Base-by-base conservation (phyloP, 129 eudicot species). In the Centella asiatica region DNA sequence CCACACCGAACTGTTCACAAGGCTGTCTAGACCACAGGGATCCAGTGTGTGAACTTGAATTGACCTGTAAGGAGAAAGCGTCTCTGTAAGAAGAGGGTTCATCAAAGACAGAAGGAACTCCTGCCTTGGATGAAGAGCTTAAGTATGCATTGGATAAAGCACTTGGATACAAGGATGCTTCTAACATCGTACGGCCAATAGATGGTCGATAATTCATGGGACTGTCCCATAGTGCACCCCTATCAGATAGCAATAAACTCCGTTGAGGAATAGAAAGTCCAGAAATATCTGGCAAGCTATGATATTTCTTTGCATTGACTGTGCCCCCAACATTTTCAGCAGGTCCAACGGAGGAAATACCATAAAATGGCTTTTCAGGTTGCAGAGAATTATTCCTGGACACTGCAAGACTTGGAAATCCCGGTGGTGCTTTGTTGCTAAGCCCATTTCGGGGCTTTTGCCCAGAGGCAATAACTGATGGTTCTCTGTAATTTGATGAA, bases 251-350 rank as follows among this genome's bases (percentile, higher is more conserved):
- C 45, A 55, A 54, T 17, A 73, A 52, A 44, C 80, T 74, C 39
- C 80, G 85, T 11, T 72, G 71, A 69, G 95, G 90, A 78, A 84
- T 74, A 17, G 85, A 70, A 22, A 78, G 80, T 13, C 84, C 85
- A 9, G 95, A 90, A 24, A 90, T 86, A 58, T 83, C 95, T 0
- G 99, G 99, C 81, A 80, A 73, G 72, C 99, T 92, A 69, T 84
- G 75, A 73, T 74, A 92, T 65, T 87, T 92, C 73, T 92, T 92
- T 42, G 73, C 76, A 26, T 76, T 67, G 11, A 54, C 76, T 28
- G 77, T 27, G 45, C 55, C 63, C 48, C 50, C 60, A 44, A 60
- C 27, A 40, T 57, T 56, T 33, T 87, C 95, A 76, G 68, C 58
- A 9, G 70, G 66, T 29, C 60, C 85, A 51, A 73, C 52, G 39